Evolutionary conservation across 2,329 filamentous ascomycete species (phyloP).

Genomic region (Paecilomyces sp.): DNA sequence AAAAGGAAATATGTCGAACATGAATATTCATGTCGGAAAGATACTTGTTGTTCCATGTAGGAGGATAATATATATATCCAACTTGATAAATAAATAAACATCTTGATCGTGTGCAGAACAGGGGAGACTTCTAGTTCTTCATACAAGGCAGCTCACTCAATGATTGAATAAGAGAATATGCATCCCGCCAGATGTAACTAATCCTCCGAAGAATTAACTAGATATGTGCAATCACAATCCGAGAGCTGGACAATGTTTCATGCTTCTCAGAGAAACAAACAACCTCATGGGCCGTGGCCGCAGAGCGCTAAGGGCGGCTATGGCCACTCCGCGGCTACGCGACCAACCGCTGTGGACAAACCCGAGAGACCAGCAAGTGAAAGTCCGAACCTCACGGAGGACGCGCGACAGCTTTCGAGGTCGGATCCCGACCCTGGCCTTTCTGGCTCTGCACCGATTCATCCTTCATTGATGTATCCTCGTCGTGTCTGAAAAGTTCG

Average conservation of each 20-base stretch:
- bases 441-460: neutral
- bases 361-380: neutral
- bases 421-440: neutral
- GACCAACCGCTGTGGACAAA: conserved; percentile 9
- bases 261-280: neutral
- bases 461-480: neutral
- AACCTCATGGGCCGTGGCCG: neutral
- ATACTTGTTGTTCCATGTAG: too few relatives aligned
- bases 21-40: too few relatives aligned
- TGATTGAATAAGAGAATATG: too few relatives aligned
- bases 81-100: too few relatives aligned
- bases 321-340: conserved; percentile 12
- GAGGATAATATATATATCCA: too few relatives aligned
- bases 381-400: conserved; percentile 1
- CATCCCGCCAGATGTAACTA: too few relatives aligned
- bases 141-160: neutral
- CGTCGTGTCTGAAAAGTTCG: neutral
- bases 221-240: neutral
- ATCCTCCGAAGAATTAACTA: neutral
- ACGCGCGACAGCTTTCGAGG: conserved; percentile 9
- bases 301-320: conserved; percentile 19
- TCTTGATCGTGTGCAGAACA: too few relatives aligned
- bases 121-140: neutral
- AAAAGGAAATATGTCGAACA: too few relatives aligned
- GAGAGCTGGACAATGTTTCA: neutral